Evolutionary conservation across 805 yeast species (phyloP).

Genomic region (Grigorovia humatica): DNA sequence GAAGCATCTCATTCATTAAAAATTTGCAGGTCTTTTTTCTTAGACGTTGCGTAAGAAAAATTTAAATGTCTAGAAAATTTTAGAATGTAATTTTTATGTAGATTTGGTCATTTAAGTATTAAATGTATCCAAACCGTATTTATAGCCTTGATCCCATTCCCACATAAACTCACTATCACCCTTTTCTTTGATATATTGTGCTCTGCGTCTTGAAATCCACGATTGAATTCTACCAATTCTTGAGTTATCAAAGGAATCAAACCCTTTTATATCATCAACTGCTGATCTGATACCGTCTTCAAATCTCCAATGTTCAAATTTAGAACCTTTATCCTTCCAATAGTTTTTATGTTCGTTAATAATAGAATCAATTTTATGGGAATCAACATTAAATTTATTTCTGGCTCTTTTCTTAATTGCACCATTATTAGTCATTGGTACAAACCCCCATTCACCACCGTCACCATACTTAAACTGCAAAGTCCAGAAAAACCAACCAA

Average conservation of each 20-base stretch:
- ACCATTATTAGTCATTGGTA: conserved; percentile 60
- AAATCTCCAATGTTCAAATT: conserved; percentile 71
- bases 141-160: conserved; percentile 89
- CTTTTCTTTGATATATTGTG: conserved; percentile 46
- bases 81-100: too few relatives aligned
- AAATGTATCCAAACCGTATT: conserved; percentile 40
- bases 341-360: conserved; percentile 44
- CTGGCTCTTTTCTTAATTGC: conserved; percentile 33
- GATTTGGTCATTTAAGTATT: conserved; percentile 6
- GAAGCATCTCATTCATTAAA: too few relatives aligned
- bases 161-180: conserved; percentile 55
- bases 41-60: too few relatives aligned
- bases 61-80: too few relatives aligned
- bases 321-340: conserved; percentile 55
- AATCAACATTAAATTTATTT: conserved; percentile 23
- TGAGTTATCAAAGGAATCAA: conserved; percentile 60
- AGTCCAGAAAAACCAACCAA: conserved; percentile 88
- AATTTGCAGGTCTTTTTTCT: too few relatives aligned
- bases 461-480: conserved; percentile 76
- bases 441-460: conserved; percentile 96
- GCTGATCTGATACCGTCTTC: conserved; percentile 69
- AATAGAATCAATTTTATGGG: conserved; percentile 23
- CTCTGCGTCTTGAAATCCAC: conserved; percentile 53
- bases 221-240: conserved; percentile 63
- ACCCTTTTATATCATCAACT: conserved; percentile 62